Conservation (phyloP, 192 early-diverging fungal species). For the Linnemannia schmuckeri region DNA sequence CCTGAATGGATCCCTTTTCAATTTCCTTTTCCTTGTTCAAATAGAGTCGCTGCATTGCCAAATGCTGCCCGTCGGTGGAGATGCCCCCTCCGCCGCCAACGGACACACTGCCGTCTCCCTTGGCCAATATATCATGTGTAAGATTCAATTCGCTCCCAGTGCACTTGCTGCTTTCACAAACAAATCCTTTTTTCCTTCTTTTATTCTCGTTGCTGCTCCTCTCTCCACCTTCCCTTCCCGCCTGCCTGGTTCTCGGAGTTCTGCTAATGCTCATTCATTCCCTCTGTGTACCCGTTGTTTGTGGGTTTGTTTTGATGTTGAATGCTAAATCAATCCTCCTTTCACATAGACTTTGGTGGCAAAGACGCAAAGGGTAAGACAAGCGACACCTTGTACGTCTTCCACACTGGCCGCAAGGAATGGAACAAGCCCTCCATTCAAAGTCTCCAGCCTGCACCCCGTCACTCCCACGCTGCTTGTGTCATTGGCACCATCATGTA, state of each 20-base stretch:
- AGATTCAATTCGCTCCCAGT: neutral
- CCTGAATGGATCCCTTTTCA: neutral
- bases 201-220: neutral
- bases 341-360: conserved; percentile 49
- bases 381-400: conserved; percentile 27
- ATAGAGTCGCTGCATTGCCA: conserved; percentile 56
- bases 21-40: neutral
- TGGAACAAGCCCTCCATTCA: conserved; percentile 63
- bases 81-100: conserved; percentile 54
- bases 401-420: conserved; percentile 52
- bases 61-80: conserved; percentile 52
- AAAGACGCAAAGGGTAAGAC: conserved; percentile 44
- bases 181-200: neutral
- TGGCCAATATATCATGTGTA: conserved; percentile 61
- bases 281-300: neutral
- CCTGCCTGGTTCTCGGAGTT: neutral
- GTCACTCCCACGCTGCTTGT: conserved; percentile 65
- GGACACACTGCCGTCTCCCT: conserved; percentile 61
- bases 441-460: conserved; percentile 50
- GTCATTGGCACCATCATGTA: conserved; percentile 62
- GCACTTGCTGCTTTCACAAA: neutral
- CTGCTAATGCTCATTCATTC: neutral
- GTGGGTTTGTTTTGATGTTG: neutral
- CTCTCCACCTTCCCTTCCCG: neutral
- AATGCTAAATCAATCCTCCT: neutral